A percentile compares a stretch with the other conserved stretches of the same genome.
Conservation (phyloP, 1,284 basidiomycete genomes). For the Grifola frondosa region DNA sequence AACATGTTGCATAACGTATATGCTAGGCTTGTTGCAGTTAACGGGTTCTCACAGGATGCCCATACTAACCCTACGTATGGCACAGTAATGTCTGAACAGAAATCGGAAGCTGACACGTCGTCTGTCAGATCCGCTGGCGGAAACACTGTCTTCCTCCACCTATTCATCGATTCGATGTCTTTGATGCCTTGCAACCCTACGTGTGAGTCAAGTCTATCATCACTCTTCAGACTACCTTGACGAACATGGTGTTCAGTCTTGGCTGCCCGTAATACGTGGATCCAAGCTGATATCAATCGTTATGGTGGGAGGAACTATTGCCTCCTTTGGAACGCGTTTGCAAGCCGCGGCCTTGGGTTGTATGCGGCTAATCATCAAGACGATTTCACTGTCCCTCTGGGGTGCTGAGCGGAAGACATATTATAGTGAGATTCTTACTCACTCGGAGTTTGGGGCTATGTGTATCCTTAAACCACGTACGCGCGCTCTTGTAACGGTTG, state of each 20-base stretch:
- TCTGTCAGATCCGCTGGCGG: conserved; percentile 38
- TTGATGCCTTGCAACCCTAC: conserved; percentile 55
- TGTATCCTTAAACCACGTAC: too few relatives aligned
- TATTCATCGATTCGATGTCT: conserved; percentile 48
- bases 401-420: conserved; percentile 39
- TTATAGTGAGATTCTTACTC: too few relatives aligned
- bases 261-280: conserved; percentile 48
- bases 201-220: too few relatives aligned
- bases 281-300: conserved; percentile 46
- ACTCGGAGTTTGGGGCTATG: too few relatives aligned
- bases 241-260: conserved; percentile 15
- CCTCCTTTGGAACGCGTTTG: conserved; percentile 37
- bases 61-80: conserved; percentile 32
- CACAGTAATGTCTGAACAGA: too few relatives aligned
- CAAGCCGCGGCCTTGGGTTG: conserved; percentile 36
- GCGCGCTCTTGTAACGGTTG: too few relatives aligned
- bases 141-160: conserved; percentile 48
- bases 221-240: not conserved
- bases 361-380: conserved; percentile 35
- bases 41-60: conserved; percentile 41
- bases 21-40: conserved; percentile 40
- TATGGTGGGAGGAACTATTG: conserved; percentile 37
- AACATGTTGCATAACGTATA: conserved; percentile 55
- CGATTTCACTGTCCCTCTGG: conserved; percentile 37
- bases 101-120: too few relatives aligned